phyloP scores from a whole-genome alignment of 2,329 filamentous ascomycete species.

The Thelonectria rubi region DNA sequence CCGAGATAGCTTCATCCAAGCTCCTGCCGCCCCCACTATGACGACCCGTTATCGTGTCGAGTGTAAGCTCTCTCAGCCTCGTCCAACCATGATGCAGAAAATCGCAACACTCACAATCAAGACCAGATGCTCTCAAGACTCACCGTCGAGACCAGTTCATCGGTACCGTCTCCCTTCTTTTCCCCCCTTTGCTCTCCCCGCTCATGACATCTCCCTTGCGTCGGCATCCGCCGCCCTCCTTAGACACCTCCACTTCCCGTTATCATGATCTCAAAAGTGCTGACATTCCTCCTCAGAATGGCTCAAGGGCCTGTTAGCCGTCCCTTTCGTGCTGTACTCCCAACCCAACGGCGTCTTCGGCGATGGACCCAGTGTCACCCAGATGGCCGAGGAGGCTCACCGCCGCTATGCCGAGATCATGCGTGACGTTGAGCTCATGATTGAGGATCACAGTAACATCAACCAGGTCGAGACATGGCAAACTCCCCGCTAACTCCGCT shows the following conservation, averaged over 20 bases:
- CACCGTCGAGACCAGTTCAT: conserved; percentile 92
- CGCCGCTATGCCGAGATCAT: conserved; percentile 94
- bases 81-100: neutral
- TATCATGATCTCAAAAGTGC: conserved; percentile 9
- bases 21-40: conserved; percentile 51
- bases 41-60: conserved; percentile 75
- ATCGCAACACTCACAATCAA: conserved; percentile 30
- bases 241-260: conserved; percentile 3
- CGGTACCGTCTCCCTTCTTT: conserved; percentile 55
- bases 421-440: conserved; percentile 88
- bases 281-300: conserved; percentile 71
- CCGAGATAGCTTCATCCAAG: neutral
- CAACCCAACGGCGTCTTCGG: conserved; percentile 91
- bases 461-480: neutral
- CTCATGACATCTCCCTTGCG: conserved; percentile 13
- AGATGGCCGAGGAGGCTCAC: conserved; percentile 83
- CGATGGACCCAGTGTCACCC: conserved; percentile 69
- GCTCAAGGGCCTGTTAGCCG: conserved; percentile 94
- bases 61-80: conserved; percentile 61
- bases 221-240: conserved; percentile 6
- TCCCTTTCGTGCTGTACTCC: conserved; percentile 95
- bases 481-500: conserved; percentile 10
- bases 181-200: neutral
- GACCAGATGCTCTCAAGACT: conserved; percentile 73
- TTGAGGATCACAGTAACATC: conserved; percentile 83